phyloP scores from a whole-genome alignment of 1,139 yeast species.

The Debaryomyces subglobosus region DNA sequence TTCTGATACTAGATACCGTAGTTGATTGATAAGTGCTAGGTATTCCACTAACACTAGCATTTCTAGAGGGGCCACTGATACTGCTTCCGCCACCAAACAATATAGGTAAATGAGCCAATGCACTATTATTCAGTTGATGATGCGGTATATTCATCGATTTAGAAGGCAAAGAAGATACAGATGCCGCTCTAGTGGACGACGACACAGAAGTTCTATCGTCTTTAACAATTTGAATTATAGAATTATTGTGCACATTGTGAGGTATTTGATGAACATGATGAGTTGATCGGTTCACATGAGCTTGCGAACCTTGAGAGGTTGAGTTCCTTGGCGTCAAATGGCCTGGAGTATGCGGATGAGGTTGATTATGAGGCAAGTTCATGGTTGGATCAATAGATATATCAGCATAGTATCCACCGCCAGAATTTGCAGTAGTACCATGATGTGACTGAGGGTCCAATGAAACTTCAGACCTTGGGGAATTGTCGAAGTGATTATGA shows the following conservation, averaged over 20 bases:
- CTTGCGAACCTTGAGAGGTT: conserved; percentile 20
- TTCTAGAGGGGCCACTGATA: conserved; percentile 46
- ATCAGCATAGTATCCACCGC: conserved; percentile 54
- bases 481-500: conserved; percentile 26
- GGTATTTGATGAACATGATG: conserved; percentile 5
- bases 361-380: conserved; percentile 50
- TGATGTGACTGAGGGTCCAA: conserved; percentile 41
- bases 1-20: conserved; percentile 44
- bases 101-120: conserved; percentile 50
- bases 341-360: conserved; percentile 38
- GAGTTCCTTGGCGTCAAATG: conserved; percentile 45
- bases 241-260: conserved; percentile 35
- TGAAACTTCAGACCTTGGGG: conserved; percentile 32
- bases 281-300: conserved; percentile 3
- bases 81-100: conserved; percentile 47
- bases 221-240: conserved; percentile 46
- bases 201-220: conserved; percentile 44
- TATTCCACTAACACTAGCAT: conserved; percentile 43
- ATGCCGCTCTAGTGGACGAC: conserved; percentile 41
- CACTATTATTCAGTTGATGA: conserved; percentile 43
- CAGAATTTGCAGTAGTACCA: conserved; percentile 31
- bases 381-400: conserved; percentile 51
- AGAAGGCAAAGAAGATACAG: conserved; percentile 49
- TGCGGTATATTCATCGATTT: conserved; percentile 54
- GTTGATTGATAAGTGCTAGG: conserved; percentile 31